Percentiles rank a stretch among this genome's conserved stretches.
Evolutionary conservation across 108 stramenopile species (phyloP).

Genomic region (Aurantiochytrium sp.): DNA sequence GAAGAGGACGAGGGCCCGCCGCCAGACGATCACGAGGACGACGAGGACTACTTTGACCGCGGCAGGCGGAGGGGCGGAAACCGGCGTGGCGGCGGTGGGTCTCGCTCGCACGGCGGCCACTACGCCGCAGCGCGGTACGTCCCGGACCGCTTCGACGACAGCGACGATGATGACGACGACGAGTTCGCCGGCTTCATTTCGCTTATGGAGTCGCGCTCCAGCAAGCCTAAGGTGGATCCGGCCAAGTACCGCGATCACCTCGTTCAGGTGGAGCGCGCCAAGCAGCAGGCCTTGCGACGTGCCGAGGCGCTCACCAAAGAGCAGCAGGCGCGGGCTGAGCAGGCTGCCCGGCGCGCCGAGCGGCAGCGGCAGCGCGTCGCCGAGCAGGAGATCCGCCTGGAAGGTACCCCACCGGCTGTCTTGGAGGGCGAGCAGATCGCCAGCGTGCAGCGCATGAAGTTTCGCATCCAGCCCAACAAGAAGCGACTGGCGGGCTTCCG

Average conservation of each 20-base stretch:
- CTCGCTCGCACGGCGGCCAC: not conserved
- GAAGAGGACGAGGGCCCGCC: not conserved
- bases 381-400: not conserved
- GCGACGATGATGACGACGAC: not conserved
- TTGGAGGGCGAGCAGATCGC: not conserved
- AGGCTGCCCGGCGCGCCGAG: not conserved
- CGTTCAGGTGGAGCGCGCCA: not conserved
- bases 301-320: not conserved
- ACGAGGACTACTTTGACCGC: not conserved
- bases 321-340: not conserved
- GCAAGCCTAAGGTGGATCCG: not conserved
- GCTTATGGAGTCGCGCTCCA: not conserved
- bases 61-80: not conserved
- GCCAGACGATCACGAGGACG: not conserved
- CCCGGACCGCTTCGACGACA: not conserved
- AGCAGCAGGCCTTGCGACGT: not conserved
- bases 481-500: not conserved
- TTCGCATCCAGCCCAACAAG: not conserved
- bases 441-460: not conserved
- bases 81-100: not conserved
- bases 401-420: not conserved
- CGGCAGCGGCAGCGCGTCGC: not conserved
- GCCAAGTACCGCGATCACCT: not conserved
- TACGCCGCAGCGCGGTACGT: not conserved
- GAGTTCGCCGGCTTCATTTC: not conserved